Evolutionary conservation across 305 asterid genomes (phyloP).

Genomic region (Withania somnifera): DNA sequence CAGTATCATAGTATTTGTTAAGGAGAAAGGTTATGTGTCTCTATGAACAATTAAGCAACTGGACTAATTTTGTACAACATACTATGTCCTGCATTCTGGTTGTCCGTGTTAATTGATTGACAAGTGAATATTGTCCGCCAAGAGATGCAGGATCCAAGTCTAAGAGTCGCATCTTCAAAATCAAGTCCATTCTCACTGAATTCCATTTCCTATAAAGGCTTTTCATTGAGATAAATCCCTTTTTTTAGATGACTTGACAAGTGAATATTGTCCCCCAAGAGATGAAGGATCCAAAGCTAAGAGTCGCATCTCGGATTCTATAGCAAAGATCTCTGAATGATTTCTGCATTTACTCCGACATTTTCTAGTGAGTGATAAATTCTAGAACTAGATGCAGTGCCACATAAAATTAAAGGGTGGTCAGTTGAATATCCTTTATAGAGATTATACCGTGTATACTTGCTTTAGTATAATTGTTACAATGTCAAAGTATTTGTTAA

Average conservation of each 20-base stretch:
- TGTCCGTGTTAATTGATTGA: not conserved
- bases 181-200: constrained; percentile 33
- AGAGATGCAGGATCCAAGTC: constrained; percentile 1
- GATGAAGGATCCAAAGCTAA: constrained; percentile 18
- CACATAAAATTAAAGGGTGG: no score
- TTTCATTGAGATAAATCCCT: not conserved
- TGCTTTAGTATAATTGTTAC: not conserved
- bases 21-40: not conserved
- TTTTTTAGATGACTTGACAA: constrained; percentile 12
- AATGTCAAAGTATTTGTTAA: not conserved
- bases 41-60: not conserved
- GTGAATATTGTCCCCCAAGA: constrained; percentile 6
- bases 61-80: not conserved
- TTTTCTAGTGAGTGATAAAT: not conserved
- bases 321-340: not conserved
- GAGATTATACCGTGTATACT: no score
- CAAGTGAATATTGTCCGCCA: constrained; percentile 3
- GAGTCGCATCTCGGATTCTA: constrained; percentile 55
- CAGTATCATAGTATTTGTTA: not conserved
- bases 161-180: constrained; percentile 20
- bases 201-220: constrained; percentile 11
- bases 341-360: not conserved
- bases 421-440: no score
- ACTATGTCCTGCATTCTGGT: not conserved
- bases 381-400: not conserved